Percentiles rank a stretch among this genome's conserved stretches.
phyloP scores from a whole-genome alignment of 176 grass and related monocot species.

The Coix lacrymajobi region DNA sequence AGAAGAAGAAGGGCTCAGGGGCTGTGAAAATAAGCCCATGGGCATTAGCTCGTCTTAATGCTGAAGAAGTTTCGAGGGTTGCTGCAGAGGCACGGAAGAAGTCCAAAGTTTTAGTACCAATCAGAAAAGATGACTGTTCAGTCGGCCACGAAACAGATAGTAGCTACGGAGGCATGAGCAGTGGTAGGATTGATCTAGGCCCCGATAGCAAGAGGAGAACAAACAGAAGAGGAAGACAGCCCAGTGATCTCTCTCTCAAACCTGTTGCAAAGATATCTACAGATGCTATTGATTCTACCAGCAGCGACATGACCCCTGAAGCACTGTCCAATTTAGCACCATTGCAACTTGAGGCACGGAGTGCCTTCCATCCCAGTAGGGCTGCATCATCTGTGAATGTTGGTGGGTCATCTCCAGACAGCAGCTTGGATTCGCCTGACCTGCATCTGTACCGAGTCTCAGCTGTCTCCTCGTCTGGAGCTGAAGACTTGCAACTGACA shows the following conservation, averaged over 20 bases:
- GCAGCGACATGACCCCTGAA: slow-evolving; percentile 39
- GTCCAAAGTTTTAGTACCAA: slow-evolving; percentile 76
- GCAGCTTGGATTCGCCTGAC: slow-evolving; percentile 93
- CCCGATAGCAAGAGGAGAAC: slow-evolving; percentile 44
- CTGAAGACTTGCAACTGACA: slow-evolving; percentile 62
- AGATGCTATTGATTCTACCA: slow-evolving; percentile 35
- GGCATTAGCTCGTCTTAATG: slow-evolving; percentile 91
- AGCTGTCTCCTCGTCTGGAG: slow-evolving; percentile 71
- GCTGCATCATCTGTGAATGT: slow-evolving; percentile 38
- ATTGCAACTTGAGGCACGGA: slow-evolving; percentile 88
- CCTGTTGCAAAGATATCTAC: slow-evolving; percentile 78
- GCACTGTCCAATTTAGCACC: slow-evolving; percentile 63
- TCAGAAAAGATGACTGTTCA: slow-evolving; percentile 37
- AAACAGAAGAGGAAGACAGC: slow-evolving; percentile 51
- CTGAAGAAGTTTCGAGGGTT: slow-evolving; percentile 95
- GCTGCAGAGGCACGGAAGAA: slow-evolving; percentile 87
- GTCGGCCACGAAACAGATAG: slow-evolving; percentile 43
- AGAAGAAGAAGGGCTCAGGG: slow-evolving; percentile 57
- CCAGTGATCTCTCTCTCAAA: slow-evolving; percentile 59
- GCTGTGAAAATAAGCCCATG: slow-evolving; percentile 92
- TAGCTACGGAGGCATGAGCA: slow-evolving; percentile 47
- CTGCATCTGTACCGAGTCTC: slow-evolving; percentile 73
- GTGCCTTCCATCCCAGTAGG: slow-evolving; percentile 70
- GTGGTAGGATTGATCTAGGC: slow-evolving; percentile 34
- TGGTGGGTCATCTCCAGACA: slow-evolving; percentile 80